Conservation (phyloP, 2,329 filamentous ascomycete species). For the Penicillium glabrum region DNA sequence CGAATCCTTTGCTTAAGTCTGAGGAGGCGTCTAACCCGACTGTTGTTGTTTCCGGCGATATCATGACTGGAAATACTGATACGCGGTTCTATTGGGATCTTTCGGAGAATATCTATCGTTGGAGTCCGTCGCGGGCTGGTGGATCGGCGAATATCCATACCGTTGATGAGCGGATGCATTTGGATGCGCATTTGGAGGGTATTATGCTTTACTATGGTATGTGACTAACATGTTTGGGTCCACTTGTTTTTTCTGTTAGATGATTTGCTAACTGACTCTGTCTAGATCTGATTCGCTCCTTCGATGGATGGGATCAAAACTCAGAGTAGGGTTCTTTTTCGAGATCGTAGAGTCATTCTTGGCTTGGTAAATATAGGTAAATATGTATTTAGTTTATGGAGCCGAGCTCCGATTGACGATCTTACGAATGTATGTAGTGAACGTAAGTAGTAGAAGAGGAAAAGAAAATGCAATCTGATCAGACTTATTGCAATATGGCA, state of each 20-base stretch:
- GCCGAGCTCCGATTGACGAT: neutral
- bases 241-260: too few species aligned
- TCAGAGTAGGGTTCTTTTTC: neutral
- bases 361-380: neutral
- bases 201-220: slow-evolving; percentile 46
- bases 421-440: neutral
- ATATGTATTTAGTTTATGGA: neutral
- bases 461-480: neutral
- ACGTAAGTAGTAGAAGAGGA: neutral
- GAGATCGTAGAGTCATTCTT: neutral
- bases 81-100: slow-evolving; percentile 55
- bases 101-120: slow-evolving; percentile 55
- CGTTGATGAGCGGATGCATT: slow-evolving; percentile 50
- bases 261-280: slow-evolving; percentile 2
- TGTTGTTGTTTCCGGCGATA: slow-evolving; percentile 44
- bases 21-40: slow-evolving; percentile 25
- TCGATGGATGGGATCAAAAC: slow-evolving; percentile 26
- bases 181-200: slow-evolving; percentile 45
- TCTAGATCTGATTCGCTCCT: slow-evolving; percentile 34
- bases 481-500: too few species aligned
- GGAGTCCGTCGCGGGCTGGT: slow-evolving; percentile 48
- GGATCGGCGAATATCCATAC: slow-evolving; percentile 51
- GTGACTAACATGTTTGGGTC: slow-evolving; percentile 1
- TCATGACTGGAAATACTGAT: slow-evolving; percentile 57
- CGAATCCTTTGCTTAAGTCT: slow-evolving; percentile 25